Percentiles rank a stretch among this genome's conserved stretches.
phyloP scores from a whole-genome alignment of 352 stramenopile species.

The Phytophthora agathidicida region DNA sequence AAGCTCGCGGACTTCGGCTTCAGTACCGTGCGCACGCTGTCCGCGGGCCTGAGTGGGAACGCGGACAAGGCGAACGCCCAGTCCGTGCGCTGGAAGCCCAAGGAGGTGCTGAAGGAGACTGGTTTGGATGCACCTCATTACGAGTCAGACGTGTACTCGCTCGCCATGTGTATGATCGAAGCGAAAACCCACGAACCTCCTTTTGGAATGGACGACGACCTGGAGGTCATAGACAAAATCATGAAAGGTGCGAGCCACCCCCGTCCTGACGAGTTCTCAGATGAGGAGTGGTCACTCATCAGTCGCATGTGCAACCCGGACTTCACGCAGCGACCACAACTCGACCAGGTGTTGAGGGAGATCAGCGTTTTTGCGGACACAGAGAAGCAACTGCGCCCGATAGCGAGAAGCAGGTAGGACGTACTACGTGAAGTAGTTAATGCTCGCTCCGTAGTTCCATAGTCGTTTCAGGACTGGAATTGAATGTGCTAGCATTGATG shows the following conservation, averaged over 20 bases:
- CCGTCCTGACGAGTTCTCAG: slow-evolving; percentile 1
- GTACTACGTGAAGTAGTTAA: too few relatives aligned
- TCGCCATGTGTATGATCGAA: slow-evolving; percentile 39
- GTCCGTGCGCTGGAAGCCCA: slow-evolving; percentile 35
- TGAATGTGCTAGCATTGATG: neutral
- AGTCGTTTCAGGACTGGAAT: too few relatives aligned
- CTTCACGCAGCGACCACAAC: slow-evolving; percentile 8
- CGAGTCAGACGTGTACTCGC: slow-evolving; percentile 36
- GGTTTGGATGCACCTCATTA: slow-evolving; percentile 1
- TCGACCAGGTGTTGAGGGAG: slow-evolving; percentile 18
- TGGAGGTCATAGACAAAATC: slow-evolving; percentile 8
- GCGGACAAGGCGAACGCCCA: neutral
- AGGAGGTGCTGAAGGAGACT: slow-evolving; percentile 22
- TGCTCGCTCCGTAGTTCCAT: too few relatives aligned
- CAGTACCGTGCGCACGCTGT: slow-evolving; percentile 16
- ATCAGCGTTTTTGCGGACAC: slow-evolving; percentile 11
- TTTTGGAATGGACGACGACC: slow-evolving; percentile 6
- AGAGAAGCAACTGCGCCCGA: slow-evolving; percentile 10
- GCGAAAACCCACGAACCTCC: slow-evolving; percentile 10
- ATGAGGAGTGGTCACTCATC: slow-evolving; percentile 18
- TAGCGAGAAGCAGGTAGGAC: too few relatives aligned
- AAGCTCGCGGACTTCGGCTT: slow-evolving; percentile 46
- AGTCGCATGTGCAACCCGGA: slow-evolving; percentile 14
- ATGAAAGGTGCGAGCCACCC: slow-evolving; percentile 10
- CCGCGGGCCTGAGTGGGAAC: slow-evolving; percentile 11